phyloP scores from a whole-genome alignment of 805 yeast genomes.

The Blastobotrys americana region DNA sequence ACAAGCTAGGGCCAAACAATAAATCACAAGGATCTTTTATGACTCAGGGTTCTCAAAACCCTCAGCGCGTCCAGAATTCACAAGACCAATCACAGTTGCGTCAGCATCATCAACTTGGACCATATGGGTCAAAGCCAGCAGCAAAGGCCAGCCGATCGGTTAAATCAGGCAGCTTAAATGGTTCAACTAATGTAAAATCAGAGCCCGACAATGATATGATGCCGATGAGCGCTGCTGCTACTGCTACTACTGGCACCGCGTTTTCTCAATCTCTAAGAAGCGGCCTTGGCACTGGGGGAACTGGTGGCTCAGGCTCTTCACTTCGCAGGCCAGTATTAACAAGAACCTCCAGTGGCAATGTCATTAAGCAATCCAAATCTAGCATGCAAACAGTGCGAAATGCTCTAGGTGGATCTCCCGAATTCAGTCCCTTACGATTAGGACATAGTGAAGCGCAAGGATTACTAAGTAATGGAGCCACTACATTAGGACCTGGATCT shows the following conservation, averaged over 20 bases:
- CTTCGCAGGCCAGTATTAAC: constrained; percentile 1
- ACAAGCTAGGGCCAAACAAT: neutral
- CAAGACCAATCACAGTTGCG: too few species aligned
- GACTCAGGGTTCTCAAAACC: neutral
- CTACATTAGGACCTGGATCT: neutral
- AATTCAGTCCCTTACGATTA: neutral
- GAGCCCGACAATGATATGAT: neutral
- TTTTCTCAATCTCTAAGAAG: too few species aligned
- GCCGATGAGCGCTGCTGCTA: neutral
- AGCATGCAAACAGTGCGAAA: neutral
- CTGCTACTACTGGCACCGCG: neutral
- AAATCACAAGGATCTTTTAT: neutral
- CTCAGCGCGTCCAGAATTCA: neutral
- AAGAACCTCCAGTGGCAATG: constrained; percentile 5
- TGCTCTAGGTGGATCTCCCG: neutral
- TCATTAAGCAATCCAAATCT: neutral
- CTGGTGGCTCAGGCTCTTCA: neutral
- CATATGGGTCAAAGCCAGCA: neutral
- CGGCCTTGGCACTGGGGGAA: too few species aligned
- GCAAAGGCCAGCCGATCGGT: too few species aligned
- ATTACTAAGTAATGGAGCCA: neutral
- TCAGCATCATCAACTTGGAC: too few species aligned
- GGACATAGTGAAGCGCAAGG: neutral
- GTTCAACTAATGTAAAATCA: too few species aligned
- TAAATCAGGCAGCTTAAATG: too few species aligned